These are phyloP conservation scores for Melastoma malabathricum DNA, from an alignment of 345 rosid species.

Conservation along the genomic window DNA sequence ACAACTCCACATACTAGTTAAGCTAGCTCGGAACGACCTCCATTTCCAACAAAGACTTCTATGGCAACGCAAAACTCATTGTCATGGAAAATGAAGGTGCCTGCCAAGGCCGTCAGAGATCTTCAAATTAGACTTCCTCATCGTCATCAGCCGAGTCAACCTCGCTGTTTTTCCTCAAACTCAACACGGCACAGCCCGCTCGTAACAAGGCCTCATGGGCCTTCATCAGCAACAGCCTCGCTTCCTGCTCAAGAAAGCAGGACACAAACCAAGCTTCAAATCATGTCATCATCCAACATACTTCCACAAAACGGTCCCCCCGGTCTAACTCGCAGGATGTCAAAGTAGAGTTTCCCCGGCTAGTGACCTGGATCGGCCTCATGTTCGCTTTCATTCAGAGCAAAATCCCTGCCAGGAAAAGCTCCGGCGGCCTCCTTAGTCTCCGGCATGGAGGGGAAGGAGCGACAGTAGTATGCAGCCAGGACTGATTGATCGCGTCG, in stretches of 20 bases:
- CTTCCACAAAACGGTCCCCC: not conserved
- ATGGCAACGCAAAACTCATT: constrained; percentile 16
- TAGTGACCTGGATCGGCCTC: constrained; percentile 57
- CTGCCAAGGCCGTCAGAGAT: constrained; percentile 64
- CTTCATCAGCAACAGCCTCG: constrained; percentile 31
- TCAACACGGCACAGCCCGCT: constrained; percentile 24
- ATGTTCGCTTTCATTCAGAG: constrained; percentile 41
- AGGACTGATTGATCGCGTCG: constrained; percentile 54
- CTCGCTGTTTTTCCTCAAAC: constrained; percentile 21
- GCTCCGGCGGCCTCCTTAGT: constrained; percentile 3
- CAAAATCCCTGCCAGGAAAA: constrained; percentile 12
- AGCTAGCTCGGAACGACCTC: constrained; percentile 18
- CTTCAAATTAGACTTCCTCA: constrained; percentile 29
- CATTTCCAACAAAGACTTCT: constrained; percentile 8
- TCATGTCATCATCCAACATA: not conserved
- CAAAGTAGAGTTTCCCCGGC: constrained; percentile 14
- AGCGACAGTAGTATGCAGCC: constrained; percentile 65
- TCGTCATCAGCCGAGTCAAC: constrained; percentile 12
- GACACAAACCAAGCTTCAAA: not conserved
- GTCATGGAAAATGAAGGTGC: constrained; percentile 59
- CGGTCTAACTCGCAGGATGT: not conserved
- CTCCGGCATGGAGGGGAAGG: constrained; percentile 37
- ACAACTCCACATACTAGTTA: too few relatives aligned
- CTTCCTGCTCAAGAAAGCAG: constrained; percentile 25
- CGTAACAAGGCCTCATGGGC: constrained; percentile 32